These are phyloP conservation scores for Suillus bovinus DNA, from an alignment of 768 basidiomycete genomes.

Conservation along the genomic window DNA sequence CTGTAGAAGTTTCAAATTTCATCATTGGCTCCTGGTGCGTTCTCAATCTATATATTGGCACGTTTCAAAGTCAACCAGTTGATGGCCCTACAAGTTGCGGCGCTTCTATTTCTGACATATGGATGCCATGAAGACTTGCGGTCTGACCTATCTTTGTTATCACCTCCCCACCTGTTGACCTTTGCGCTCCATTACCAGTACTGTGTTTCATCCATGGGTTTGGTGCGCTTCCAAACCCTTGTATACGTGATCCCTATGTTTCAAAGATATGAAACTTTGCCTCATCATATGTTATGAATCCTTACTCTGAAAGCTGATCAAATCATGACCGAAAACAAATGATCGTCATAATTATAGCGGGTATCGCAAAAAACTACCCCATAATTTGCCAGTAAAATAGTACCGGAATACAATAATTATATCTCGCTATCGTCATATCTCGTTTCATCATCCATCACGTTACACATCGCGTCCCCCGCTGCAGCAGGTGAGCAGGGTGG, in stretches of 20 bases:
- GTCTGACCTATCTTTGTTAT: conserved; percentile 7
- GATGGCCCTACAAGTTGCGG: too few relatives aligned
- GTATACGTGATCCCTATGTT: conserved; percentile 39
- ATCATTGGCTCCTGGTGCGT: background rate
- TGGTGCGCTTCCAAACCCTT: background rate
- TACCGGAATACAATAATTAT: background rate
- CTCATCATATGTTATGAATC: conserved; percentile 42
- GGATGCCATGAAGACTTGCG: background rate
- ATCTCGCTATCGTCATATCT: background rate
- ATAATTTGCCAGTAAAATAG: background rate
- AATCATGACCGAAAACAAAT: background rate
- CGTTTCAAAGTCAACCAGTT: too few relatives aligned
- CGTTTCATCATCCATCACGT: background rate
- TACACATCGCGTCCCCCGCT: too few relatives aligned
- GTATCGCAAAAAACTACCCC: background rate
- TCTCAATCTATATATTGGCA: background rate
- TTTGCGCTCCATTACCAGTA: conserved; percentile 1
- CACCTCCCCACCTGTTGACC: background rate
- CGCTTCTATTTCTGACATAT: background rate
- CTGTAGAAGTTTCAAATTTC: background rate
- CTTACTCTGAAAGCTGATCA: background rate
- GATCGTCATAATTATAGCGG: background rate
- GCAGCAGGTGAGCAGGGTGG: background rate
- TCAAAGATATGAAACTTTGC: conserved; percentile 53
- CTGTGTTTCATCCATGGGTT: background rate